Percentiles rank a stretch among this genome's conserved stretches.
Conservation (phyloP, 148 eudicot genomes). For the Spergularia marina region DNA sequence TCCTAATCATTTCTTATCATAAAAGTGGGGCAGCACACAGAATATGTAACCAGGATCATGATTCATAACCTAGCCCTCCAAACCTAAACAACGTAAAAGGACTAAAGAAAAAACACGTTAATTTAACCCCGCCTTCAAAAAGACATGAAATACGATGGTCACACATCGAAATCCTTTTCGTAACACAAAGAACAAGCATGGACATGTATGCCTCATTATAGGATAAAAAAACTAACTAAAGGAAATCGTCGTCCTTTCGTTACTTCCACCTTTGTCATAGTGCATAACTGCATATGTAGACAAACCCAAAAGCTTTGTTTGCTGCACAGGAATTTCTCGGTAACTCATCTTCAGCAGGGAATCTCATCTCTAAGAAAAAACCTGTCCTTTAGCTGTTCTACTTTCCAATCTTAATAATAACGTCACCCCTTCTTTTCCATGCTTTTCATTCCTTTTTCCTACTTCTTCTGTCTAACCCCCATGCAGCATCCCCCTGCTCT, state of each 20-base stretch:
- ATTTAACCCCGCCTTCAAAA: no score
- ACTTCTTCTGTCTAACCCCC: slow-evolving; percentile 34
- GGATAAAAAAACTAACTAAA: neutral
- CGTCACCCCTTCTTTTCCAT: slow-evolving; percentile 37
- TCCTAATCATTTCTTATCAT: no score
- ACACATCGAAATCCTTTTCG: no score
- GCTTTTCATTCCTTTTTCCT: slow-evolving; percentile 28
- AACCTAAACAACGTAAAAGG: no score
- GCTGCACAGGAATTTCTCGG: neutral
- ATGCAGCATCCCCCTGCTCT: slow-evolving; percentile 21
- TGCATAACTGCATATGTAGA: neutral
- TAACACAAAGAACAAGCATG: neutral
- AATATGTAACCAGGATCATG: no score
- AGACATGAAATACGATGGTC: no score
- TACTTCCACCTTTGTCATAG: neutral
- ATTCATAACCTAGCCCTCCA: no score
- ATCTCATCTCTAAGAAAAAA: slow-evolving; percentile 45
- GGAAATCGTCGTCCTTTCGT: no score
- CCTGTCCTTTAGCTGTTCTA: slow-evolving; percentile 34
- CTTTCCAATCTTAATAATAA: slow-evolving; percentile 57
- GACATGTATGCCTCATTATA: neutral
- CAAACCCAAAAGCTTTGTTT: slow-evolving; percentile 13
- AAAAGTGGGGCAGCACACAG: no score
- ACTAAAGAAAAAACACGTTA: no score
- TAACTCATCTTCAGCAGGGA: slow-evolving; percentile 63